Evolutionary conservation across 2,329 filamentous ascomycete genomes (phyloP), one percentile per base, ranked within the genome.

Genomic region (Thyridium curvatum): DNA sequence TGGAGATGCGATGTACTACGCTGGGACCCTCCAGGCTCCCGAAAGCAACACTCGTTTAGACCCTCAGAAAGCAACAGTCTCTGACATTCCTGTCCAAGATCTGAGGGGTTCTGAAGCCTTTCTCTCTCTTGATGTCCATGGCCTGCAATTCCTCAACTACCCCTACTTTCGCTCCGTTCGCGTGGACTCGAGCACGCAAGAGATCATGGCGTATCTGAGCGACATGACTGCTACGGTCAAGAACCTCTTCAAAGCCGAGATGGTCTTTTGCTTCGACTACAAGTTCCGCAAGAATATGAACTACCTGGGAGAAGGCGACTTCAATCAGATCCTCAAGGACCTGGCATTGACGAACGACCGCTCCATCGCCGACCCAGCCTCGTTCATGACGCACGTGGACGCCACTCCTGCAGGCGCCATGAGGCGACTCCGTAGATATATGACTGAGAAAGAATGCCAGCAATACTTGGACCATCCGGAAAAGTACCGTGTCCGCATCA

Each of bases 201-300:
- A 35, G 18, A 35, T 35, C 18, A 14, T 35, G 18, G 14, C 34
- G 2, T 35, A 35, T 29, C 18, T 36, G 26, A 18, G 18, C 34
- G 30, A 17, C 26, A 30, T 36, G 15, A 36, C 29, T 13, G 8
- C 30, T 14, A 30, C 14, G 8, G 34, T 36, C 8, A 36, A 36
- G n/a, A 12, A 36, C 26, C 34, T 36, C 15, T 30, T 36, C 34
- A 36, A 36, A 13, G 34, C 34, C 6, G 26, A 36, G 28, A 26
- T 36, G n/a, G 34, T 36, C 21, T 36, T 36, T 14, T 30, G 26
- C 21, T 36, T 30, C 26, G 34, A 36, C 34, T 36, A 36, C 34
- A 36, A 36, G 28, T 36, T 36, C 34, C 34, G 34, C 14, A 36
- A 30, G 28, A 36, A 36, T 29, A 36, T 36, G 34, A 36, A 36